Evolutionary conservation across 768 basidiomycete species (phyloP).

Genomic region (Mycena epipterygia): DNA sequence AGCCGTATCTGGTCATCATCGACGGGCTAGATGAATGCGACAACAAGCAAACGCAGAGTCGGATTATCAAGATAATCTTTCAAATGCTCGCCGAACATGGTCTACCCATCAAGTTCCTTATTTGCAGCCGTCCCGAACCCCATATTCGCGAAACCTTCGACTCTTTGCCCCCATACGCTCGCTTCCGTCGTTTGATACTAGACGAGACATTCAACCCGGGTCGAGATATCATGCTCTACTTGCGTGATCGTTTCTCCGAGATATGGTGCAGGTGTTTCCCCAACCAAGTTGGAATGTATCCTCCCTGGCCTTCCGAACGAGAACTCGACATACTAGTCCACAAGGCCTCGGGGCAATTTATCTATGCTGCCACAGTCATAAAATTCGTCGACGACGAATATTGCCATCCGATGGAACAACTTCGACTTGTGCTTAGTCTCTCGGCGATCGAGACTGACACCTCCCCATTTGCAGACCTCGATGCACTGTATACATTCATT

Average conservation of each 20-base stretch:
- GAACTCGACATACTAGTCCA: conserved; percentile 29
- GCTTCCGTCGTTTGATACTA: not conserved
- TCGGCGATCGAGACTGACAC: not conserved
- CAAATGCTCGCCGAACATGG: too few relatives aligned
- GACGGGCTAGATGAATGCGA: conserved; percentile 13
- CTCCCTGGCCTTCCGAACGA: conserved; percentile 27
- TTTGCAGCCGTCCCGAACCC: too few relatives aligned
- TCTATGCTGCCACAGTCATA: conserved; percentile 43
- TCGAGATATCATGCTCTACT: not conserved
- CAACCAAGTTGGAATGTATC: not conserved
- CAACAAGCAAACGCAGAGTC: not conserved
- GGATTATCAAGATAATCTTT: too few relatives aligned
- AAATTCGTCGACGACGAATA: conserved; percentile 40
- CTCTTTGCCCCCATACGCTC: not conserved
- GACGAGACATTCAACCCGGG: not conserved
- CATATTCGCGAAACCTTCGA: too few relatives aligned
- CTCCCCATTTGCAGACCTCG: conserved; percentile 26
- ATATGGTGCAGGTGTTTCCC: not conserved
- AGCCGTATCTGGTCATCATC: too few relatives aligned
- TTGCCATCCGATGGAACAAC: conserved; percentile 12
- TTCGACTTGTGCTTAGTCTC: conserved; percentile 5
- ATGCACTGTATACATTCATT: conserved; percentile 35
- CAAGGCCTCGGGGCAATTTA: conserved; percentile 40
- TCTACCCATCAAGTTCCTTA: too few relatives aligned
- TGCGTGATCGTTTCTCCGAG: not conserved